Evolutionary conservation across 2,329 filamentous ascomycete genomes (phyloP).

Genomic region (Clarireedia homoeocarpa): DNA sequence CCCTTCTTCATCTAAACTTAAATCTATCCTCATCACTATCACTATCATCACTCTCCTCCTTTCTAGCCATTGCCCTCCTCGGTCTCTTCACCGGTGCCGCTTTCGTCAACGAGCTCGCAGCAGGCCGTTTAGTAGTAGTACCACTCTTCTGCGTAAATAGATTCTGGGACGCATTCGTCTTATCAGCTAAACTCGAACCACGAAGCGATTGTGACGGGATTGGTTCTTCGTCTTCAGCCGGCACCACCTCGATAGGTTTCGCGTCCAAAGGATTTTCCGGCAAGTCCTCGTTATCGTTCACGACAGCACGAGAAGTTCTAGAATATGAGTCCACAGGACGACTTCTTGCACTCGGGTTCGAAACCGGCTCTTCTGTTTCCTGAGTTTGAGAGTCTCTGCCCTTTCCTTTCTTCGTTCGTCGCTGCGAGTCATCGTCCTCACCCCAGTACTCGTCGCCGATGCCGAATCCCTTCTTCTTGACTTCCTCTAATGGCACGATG

Average conservation of each 20-base stretch:
- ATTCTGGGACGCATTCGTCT: slow-evolving; percentile 12
- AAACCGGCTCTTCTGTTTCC: neutral
- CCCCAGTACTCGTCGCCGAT: slow-evolving; percentile 52
- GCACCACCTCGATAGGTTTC: neutral
- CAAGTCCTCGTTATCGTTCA: neutral
- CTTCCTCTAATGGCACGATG: slow-evolving; percentile 57
- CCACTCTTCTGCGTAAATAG: neutral
- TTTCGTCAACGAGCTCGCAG: slow-evolving; percentile 18
- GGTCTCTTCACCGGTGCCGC: slow-evolving; percentile 22
- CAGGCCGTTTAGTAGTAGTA: slow-evolving; percentile 17
- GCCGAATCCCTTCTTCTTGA: slow-evolving; percentile 48
- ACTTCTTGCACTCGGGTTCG: neutral
- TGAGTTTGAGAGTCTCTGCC: slow-evolving; percentile 9
- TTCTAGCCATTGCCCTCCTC: slow-evolving; percentile 10
- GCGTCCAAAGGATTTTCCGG: neutral
- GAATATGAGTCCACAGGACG: neutral
- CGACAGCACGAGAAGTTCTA: neutral
- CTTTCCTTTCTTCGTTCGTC: slow-evolving; percentile 28
- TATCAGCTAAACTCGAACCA: slow-evolving; percentile 11
- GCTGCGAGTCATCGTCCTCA: slow-evolving; percentile 29
- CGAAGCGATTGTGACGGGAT: neutral
- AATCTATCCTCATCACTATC: slow-evolving; percentile 28
- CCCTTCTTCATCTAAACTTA: neutral
- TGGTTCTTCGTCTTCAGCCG: neutral
- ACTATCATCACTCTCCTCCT: slow-evolving; percentile 22